Conservation (phyloP, 2,329 filamentous ascomycete genomes). For the Botrytis paeoniae region DNA sequence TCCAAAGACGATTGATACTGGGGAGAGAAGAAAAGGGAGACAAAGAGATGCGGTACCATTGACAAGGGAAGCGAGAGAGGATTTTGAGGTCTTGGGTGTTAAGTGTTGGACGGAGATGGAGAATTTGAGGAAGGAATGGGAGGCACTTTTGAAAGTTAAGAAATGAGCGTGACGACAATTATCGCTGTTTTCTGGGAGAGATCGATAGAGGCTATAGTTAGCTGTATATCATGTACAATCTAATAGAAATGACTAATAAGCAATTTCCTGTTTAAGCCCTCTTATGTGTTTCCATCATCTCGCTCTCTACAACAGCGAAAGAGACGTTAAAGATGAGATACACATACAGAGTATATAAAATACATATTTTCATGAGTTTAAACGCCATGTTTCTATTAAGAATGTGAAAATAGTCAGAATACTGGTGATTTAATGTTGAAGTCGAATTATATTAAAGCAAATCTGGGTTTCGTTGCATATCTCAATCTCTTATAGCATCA, state of each 20-base stretch:
- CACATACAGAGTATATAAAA: too few relatives aligned
- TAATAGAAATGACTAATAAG: neutral
- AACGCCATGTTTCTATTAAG: neutral
- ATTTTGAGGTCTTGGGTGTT: slow-evolving; percentile 61
- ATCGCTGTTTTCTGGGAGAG: neutral
- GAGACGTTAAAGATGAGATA: neutral
- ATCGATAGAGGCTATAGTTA: neutral
- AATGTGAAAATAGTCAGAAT: neutral
- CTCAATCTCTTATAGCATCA: neutral
- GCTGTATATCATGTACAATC: neutral
- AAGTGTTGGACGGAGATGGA: slow-evolving; percentile 71
- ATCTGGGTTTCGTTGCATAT: neutral
- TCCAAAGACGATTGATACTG: slow-evolving; percentile 42
- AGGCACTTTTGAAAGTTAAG: slow-evolving; percentile 37
- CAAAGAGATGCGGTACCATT: slow-evolving; percentile 56
- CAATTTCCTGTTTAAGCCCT: neutral
- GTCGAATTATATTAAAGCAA: neutral
- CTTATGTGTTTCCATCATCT: neutral
- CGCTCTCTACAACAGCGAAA: neutral
- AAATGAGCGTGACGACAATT: neutral
- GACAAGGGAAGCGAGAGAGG: slow-evolving; percentile 56
- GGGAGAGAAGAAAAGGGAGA: slow-evolving; percentile 55
- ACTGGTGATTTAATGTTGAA: neutral
- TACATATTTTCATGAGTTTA: neutral
- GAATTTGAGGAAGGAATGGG: slow-evolving; percentile 65